phyloP scores from a whole-genome alignment of 2,329 filamentous ascomycete genomes.

The Fusarium clavum region DNA sequence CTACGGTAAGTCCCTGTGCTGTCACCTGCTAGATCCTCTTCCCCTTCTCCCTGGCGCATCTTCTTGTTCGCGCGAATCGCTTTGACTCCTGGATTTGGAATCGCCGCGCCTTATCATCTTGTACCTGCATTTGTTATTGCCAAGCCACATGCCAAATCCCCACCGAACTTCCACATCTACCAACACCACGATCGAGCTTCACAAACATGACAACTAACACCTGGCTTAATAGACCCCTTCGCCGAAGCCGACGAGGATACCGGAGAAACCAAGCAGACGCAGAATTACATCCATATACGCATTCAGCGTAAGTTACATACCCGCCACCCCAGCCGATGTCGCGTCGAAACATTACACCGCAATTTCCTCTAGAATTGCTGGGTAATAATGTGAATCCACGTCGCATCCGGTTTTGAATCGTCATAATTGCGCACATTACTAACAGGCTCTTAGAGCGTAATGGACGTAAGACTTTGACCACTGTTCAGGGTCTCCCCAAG shows the following conservation, averaged over 20 bases:
- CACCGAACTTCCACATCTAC: slow-evolving; percentile 21
- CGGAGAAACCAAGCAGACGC: slow-evolving; percentile 92
- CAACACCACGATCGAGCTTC: neutral
- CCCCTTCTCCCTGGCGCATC: too few relatives aligned
- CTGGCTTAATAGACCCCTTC: slow-evolving; percentile 85
- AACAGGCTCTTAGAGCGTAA: slow-evolving; percentile 81
- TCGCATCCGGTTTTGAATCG: neutral
- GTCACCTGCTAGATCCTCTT: too few relatives aligned
- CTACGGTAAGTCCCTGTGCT: slow-evolving; percentile 75
- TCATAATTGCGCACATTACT: slow-evolving; percentile 10
- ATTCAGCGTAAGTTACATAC: slow-evolving; percentile 83
- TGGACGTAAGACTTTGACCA: slow-evolving; percentile 99
- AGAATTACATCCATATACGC: slow-evolving; percentile 99
- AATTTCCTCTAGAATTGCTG: slow-evolving; percentile 24
- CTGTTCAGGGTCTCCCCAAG: slow-evolving; percentile 97
- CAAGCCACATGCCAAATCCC: slow-evolving; percentile 35
- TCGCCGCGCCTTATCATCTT: slow-evolving; percentile 8
- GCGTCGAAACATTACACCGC: slow-evolving; percentile 22
- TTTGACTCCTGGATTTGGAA: neutral
- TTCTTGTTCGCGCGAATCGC: slow-evolving; percentile 4
- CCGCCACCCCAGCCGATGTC: slow-evolving; percentile 6
- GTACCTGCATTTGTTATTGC: slow-evolving; percentile 45
- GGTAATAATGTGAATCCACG: slow-evolving; percentile 4
- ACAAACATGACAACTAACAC: slow-evolving; percentile 9
- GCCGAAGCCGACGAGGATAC: slow-evolving; percentile 99